Percentiles rank a stretch among this genome's conserved stretches.
Evolutionary conservation across 2,329 filamentous ascomycete species (phyloP).

Genomic region (Talaromyces marneffei): DNA sequence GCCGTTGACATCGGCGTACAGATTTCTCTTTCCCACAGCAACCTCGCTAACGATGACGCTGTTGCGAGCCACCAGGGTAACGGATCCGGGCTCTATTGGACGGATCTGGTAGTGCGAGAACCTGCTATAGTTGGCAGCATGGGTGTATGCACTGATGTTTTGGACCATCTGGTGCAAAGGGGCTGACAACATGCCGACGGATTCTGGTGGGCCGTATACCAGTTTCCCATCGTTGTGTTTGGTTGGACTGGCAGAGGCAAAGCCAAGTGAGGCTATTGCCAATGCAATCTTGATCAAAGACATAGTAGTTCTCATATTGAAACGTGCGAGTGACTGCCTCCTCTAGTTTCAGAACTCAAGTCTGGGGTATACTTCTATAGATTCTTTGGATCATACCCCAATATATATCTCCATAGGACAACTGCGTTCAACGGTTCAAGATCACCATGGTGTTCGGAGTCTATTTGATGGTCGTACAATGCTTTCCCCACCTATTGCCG

Average conservation of each 20-base stretch:
- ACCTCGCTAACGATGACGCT: slow-evolving; percentile 20
- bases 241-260: not conserved
- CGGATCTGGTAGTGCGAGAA: slow-evolving; percentile 16
- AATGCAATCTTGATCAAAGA: not conserved
- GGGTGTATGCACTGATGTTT: slow-evolving; percentile 10
- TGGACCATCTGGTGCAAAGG: slow-evolving; percentile 8
- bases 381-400: not conserved
- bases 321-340: not conserved
- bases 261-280: not conserved
- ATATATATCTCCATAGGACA: not conserved
- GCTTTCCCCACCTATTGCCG: not conserved
- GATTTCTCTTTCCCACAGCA: slow-evolving; percentile 18
- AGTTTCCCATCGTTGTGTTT: not conserved
- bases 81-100: slow-evolving; percentile 19
- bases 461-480: not conserved
- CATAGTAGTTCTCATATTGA: not conserved
- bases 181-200: slow-evolving; percentile 2
- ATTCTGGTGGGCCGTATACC: slow-evolving; percentile 10
- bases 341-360: not conserved
- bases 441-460: too few relatives aligned
- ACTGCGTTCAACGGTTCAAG: too few relatives aligned
- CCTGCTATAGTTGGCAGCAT: slow-evolving; percentile 18
- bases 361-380: not conserved
- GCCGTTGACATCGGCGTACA: slow-evolving; percentile 28
- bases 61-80: slow-evolving; percentile 18